Conservation (phyloP, 352 stramenopile genomes). For the Pythium dissotocum region DNA sequence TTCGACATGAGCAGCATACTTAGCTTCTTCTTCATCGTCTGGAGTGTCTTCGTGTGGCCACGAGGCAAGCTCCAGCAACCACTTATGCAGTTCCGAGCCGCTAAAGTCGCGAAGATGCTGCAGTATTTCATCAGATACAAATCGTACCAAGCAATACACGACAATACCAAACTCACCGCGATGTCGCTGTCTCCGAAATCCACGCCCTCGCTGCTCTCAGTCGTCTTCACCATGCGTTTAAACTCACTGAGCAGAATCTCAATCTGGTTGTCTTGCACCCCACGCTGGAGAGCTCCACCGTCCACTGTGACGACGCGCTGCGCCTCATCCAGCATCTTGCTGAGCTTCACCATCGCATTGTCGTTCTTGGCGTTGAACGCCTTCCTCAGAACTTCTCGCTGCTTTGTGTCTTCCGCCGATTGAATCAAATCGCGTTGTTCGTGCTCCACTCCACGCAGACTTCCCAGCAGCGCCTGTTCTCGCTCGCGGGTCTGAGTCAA, state of each 20-base stretch:
- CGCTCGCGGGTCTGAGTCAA: slow-evolving; percentile 27
- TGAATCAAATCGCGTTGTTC: slow-evolving; percentile 21
- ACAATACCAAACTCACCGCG: slow-evolving; percentile 18
- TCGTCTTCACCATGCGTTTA: slow-evolving; percentile 35
- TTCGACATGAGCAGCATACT: slow-evolving; percentile 41
- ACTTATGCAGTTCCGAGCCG: slow-evolving; percentile 21
- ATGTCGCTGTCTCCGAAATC: slow-evolving; percentile 49
- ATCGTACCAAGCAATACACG: not conserved
- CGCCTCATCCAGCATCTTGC: slow-evolving; percentile 9
- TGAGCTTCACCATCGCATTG: not conserved
- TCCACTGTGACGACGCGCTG: slow-evolving; percentile 3
- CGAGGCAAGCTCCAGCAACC: slow-evolving; percentile 28
- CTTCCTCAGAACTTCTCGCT: slow-evolving; percentile 36
- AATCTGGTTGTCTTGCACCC: slow-evolving; percentile 25
- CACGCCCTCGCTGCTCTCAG: slow-evolving; percentile 29
- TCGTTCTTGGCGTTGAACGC: slow-evolving; percentile 33
- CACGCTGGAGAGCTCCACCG: not conserved
- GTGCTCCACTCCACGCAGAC: slow-evolving; percentile 31
- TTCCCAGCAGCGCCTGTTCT: slow-evolving; percentile 30
- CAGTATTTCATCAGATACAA: not conserved
- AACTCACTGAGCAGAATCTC: slow-evolving; percentile 40
- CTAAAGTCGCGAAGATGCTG: slow-evolving; percentile 45
- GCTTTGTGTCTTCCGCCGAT: slow-evolving; percentile 20
- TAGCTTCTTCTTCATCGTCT: slow-evolving; percentile 34
- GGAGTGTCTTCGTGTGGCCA: slow-evolving; percentile 10